These are phyloP conservation scores for Gnomoniopsis sp. DNA, from an alignment of 2,329 filamentous ascomycete genomes.

Conservation along the genomic window DNA sequence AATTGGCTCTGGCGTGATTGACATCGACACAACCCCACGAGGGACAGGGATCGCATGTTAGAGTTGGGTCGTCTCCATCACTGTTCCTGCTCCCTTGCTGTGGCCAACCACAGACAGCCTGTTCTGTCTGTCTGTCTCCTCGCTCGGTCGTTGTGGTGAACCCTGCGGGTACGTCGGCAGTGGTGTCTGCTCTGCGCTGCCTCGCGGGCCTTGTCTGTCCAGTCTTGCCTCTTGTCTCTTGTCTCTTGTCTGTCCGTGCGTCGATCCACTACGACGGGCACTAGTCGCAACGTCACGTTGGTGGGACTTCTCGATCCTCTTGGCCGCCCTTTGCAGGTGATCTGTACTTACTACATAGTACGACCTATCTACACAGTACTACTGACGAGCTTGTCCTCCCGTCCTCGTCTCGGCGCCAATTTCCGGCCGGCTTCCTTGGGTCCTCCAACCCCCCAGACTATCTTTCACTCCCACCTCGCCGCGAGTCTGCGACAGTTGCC, in stretches of 20 bases:
- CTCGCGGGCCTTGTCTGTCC: no score
- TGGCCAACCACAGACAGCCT: no score
- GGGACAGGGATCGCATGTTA: neutral
- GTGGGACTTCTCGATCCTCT: neutral
- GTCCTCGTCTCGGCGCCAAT: conserved; percentile 1
- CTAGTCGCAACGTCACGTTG: conserved; percentile 5
- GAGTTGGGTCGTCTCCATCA: neutral
- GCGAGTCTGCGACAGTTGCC: neutral
- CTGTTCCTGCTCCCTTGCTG: no score
- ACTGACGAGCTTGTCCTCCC: neutral
- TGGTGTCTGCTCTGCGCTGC: no score
- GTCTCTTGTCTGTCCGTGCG: conserved; percentile 3
- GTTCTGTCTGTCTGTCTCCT: no score
- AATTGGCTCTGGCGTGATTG: no score
- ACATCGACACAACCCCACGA: no score
- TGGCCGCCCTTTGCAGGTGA: neutral
- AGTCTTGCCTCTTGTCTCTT: no score
- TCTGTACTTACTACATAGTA: neutral
- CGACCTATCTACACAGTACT: neutral
- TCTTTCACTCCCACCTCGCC: neutral
- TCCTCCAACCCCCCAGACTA: conserved; percentile 3
- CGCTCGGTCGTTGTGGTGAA: no score
- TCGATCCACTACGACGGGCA: neutral
- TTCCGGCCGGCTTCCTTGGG: conserved; percentile 1
- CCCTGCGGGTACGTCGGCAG: no score